These are phyloP conservation scores for Spongiforma sp. DNA, from an alignment of 1,284 basidiomycete species.

Conservation along the genomic window DNA sequence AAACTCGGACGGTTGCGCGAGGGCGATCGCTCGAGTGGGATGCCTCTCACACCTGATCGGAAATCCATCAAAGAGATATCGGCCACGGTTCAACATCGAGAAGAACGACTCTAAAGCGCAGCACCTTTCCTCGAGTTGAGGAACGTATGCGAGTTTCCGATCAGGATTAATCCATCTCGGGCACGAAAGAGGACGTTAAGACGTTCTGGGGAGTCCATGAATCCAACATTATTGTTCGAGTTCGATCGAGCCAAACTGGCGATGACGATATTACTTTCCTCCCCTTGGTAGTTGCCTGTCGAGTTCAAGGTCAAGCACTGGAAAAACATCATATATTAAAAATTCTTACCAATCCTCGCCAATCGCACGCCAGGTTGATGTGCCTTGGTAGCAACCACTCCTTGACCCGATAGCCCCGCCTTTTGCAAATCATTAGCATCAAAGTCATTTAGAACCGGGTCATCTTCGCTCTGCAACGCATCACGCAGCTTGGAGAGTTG, in stretches of 20 bases:
- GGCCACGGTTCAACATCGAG: slow-evolving; percentile 42
- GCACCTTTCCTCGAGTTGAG: slow-evolving; percentile 54
- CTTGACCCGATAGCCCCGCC: slow-evolving; percentile 51
- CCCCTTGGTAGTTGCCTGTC: slow-evolving; percentile 70
- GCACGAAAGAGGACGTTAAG: slow-evolving; percentile 73
- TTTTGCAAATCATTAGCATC: slow-evolving; percentile 61
- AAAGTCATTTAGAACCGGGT: slow-evolving; percentile 66
- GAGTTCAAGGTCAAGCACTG: slow-evolving; percentile 7
- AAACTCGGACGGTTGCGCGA: slow-evolving; percentile 52
- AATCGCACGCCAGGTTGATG: slow-evolving; percentile 47
- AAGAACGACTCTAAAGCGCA: slow-evolving; percentile 54
- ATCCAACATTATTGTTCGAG: slow-evolving; percentile 57
- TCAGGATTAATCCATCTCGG: slow-evolving; percentile 62
- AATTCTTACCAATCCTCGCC: slow-evolving; percentile 61
- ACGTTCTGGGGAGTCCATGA: slow-evolving; percentile 68
- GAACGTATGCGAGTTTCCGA: slow-evolving; percentile 68
- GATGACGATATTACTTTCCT: slow-evolving; percentile 70
- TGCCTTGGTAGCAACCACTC: slow-evolving; percentile 44
- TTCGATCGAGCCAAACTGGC: slow-evolving; percentile 67
- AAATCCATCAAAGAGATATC: slow-evolving; percentile 62
- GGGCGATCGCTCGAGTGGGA: slow-evolving; percentile 43
- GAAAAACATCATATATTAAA: too few species aligned
- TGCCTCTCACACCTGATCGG: slow-evolving; percentile 63
- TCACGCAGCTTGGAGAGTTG: slow-evolving; percentile 58
- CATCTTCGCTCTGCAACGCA: slow-evolving; percentile 51